Conservation (phyloP, 169 alveolate genomes). For the Plasmodium coatneyi region DNA sequence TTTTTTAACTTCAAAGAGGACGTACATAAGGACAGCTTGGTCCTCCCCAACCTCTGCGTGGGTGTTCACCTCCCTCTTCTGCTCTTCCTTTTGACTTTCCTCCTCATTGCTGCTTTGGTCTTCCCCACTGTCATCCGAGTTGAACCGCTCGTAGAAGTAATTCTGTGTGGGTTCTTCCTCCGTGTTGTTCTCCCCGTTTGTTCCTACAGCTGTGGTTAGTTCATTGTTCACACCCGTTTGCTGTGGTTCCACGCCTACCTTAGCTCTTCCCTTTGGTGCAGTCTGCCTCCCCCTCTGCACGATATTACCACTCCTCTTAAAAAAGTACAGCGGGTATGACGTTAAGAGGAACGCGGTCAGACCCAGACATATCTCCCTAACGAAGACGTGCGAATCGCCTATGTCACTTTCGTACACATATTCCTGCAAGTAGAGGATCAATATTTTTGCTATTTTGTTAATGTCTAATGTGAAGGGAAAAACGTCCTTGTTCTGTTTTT, state of each 20-base stretch:
- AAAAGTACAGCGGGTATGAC: conserved; percentile 52
- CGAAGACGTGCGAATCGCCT: conserved; percentile 72
- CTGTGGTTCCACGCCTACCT: neutral
- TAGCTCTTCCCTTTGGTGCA: neutral
- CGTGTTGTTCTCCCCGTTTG: neutral
- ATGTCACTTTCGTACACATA: conserved; percentile 62
- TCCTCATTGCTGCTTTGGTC: neutral
- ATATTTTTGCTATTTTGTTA: conserved; percentile 35
- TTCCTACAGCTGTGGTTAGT: neutral
- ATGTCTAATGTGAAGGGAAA: conserved; percentile 22
- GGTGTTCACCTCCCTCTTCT: neutral
- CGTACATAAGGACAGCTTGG: conserved; percentile 6
- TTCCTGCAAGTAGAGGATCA: conserved; percentile 60
- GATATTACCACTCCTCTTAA: neutral
- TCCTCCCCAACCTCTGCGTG: neutral
- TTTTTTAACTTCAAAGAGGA: conserved; percentile 51
- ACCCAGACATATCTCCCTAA: conserved; percentile 52
- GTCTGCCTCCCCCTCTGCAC: neutral
- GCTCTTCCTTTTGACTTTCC: neutral
- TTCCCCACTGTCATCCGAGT: conserved; percentile 39
- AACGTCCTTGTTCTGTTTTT: conserved; percentile 11
- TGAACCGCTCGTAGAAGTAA: conserved; percentile 24
- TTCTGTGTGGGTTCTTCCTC: neutral
- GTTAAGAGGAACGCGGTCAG: conserved; percentile 50
- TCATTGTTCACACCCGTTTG: neutral